Conservation (phyloP, 163 green algal species). For the Chlamydomonas reinhardtii region DNA sequence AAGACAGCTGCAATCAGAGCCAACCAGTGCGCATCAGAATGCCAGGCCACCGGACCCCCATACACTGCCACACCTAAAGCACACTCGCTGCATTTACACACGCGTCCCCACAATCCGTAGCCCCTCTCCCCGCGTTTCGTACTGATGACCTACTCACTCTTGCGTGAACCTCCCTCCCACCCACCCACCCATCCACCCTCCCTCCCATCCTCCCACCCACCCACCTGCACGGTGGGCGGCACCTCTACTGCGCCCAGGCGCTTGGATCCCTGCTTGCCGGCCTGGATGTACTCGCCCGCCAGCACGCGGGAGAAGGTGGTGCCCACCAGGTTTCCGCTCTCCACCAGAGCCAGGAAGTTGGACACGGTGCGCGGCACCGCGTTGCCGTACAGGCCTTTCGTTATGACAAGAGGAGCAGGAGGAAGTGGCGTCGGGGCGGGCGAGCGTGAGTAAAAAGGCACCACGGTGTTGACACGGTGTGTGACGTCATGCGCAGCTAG, state of each 20-base stretch:
- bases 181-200: neutral
- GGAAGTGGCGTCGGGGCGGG: no score
- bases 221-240: slow-evolving; percentile 51
- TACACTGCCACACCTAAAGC: no score
- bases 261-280: slow-evolving; percentile 73
- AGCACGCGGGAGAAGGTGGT: slow-evolving; percentile 82
- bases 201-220: neutral
- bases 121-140: slow-evolving; percentile 1
- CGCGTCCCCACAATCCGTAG: no score
- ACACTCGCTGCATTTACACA: no score
- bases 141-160: neutral
- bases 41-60: no score
- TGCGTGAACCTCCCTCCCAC: no score
- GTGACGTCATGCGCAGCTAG: no score
- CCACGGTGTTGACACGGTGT: no score
- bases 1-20: no score
- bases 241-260: slow-evolving; percentile 80
- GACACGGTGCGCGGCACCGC: slow-evolving; percentile 76
- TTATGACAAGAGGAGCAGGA: no score
- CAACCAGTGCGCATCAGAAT: no score
- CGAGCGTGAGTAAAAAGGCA: no score
- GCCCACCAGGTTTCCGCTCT: slow-evolving; percentile 65
- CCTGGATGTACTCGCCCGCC: slow-evolving; percentile 86
- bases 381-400: slow-evolving; percentile 82
- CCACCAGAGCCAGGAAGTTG: slow-evolving; percentile 77